phyloP scores from a whole-genome alignment of 345 rosid genomes.

The Lepidium aucheri region DNA sequence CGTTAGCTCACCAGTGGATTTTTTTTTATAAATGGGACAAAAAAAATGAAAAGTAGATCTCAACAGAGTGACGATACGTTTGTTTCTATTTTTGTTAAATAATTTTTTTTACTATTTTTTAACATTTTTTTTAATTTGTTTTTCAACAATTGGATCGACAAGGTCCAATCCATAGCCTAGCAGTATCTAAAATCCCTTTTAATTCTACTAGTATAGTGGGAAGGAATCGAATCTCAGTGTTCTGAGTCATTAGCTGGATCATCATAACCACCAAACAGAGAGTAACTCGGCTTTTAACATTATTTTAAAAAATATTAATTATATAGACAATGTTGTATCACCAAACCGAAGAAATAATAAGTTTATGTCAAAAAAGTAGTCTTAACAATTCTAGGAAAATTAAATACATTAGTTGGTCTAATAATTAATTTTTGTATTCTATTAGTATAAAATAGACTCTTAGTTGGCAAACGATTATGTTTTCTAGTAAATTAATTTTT shows the following conservation, averaged over 20 bases:
- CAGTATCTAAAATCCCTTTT: too few species aligned
- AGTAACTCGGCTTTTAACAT: too few species aligned
- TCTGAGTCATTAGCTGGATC: too few species aligned
- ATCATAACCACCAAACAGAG: too few species aligned
- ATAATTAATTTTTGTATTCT: background rate
- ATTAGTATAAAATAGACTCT: background rate
- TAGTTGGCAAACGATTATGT: background rate
- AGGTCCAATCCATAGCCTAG: too few species aligned
- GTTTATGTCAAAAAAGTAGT: background rate
- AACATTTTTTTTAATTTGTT: background rate
- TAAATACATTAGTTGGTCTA: background rate
- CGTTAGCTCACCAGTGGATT: constrained; percentile 17
- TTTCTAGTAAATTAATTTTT: background rate
- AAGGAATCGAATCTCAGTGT: too few species aligned
- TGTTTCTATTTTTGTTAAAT: background rate
- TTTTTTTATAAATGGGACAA: constrained; percentile 10
- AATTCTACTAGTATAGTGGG: too few species aligned
- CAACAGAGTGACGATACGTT: background rate
- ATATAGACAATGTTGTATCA: background rate
- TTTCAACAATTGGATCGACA: too few species aligned
- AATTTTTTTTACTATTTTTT: background rate
- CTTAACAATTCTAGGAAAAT: background rate
- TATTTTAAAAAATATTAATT: background rate
- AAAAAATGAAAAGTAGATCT: constrained; percentile 15
- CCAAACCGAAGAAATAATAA: background rate